Conservation (phyloP, 805 yeast genomes). For the Yarrowia hollandica region DNA sequence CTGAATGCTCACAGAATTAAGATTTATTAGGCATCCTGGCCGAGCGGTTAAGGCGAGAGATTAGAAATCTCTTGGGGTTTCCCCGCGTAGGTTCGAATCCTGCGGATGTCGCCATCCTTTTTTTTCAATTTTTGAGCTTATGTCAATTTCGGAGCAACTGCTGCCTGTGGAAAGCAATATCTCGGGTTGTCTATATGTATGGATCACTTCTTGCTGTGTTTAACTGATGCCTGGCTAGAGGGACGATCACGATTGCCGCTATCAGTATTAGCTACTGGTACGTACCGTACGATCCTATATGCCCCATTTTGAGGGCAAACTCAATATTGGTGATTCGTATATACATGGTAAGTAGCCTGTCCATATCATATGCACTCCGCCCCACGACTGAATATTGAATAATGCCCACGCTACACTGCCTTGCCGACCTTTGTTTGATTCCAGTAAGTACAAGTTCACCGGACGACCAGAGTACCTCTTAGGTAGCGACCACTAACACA, state of each 20-base stretch:
- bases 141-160: too few relatives aligned
- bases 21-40: slow-evolving; percentile 30
- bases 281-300: too few relatives aligned
- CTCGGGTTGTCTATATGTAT: too few relatives aligned
- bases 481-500: slow-evolving; percentile 36
- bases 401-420: slow-evolving; percentile 53
- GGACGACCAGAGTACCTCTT: too few relatives aligned
- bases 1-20: too few relatives aligned
- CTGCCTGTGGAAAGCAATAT: too few relatives aligned
- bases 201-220: too few relatives aligned
- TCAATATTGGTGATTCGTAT: background rate
- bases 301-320: background rate
- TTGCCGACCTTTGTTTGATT: slow-evolving; percentile 83
- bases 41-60: slow-evolving; percentile 30
- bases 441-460: slow-evolving; percentile 53
- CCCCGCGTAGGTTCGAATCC: slow-evolving; percentile 30
- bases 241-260: too few relatives aligned
- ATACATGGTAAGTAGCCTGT: background rate
- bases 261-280: too few relatives aligned
- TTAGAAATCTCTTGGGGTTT: slow-evolving; percentile 29
- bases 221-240: too few relatives aligned
- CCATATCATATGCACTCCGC: slow-evolving; percentile 7
- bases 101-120: slow-evolving; percentile 28
- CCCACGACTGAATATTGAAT: background rate
- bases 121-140: background rate